Base-by-base conservation (phyloP, 2,329 filamentous ascomycete species). In the Calonectria multiphialidica region DNA sequence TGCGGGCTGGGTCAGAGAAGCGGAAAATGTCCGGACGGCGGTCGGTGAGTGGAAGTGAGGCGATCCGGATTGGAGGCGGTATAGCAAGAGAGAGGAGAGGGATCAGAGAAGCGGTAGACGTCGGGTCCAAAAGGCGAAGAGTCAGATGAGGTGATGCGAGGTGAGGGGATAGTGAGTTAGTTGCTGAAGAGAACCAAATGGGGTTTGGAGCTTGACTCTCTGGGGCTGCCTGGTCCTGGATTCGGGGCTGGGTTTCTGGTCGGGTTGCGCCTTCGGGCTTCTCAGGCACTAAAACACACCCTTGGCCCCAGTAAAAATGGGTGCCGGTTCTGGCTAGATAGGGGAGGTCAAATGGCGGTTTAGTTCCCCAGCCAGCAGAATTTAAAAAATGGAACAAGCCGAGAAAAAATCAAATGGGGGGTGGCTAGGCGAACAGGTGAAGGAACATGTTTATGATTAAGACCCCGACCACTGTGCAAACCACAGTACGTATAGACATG, bases 131-230 rank as follows among this genome's bases (percentile, higher is more conserved):
- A 78, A 74, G 59, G 44, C 44, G 44, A 53, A 42, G 50, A 61
- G 67, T 76, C 59, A 75, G 72, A 65, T 74, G 76, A 75, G 74
- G 75, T 70, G 74, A 72, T 65, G 67, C 49, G 55, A 72, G 70
- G 66, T 76, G 76, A 77, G 76, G 75, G 75, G 76, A 75, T 69
- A 73, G 74, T 37, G 50, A 55, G 50, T 74, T 73, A 61, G 62
- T 61, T 66, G 21, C 25, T 65, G 61, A 75, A 72, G 72, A 70
- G 75, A 72, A 67, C 72, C 67, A 72, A 68, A 78, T 74, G 73
- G 74, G 76, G 76, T 65, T 73, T 61, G 64, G 50, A 72, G 63
- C 74, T 68, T 50, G 33, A 35, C 59, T 45, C 33, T 59, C 49
- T 35, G 62, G 68, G 68, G 61, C 42, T 70, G 62, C 68, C 62